A percentile compares a stretch with the other conserved stretches of the same genome.
Evolutionary conservation across 345 rosid genomes (phyloP).

Genomic region (Hibiscus trionum): DNA sequence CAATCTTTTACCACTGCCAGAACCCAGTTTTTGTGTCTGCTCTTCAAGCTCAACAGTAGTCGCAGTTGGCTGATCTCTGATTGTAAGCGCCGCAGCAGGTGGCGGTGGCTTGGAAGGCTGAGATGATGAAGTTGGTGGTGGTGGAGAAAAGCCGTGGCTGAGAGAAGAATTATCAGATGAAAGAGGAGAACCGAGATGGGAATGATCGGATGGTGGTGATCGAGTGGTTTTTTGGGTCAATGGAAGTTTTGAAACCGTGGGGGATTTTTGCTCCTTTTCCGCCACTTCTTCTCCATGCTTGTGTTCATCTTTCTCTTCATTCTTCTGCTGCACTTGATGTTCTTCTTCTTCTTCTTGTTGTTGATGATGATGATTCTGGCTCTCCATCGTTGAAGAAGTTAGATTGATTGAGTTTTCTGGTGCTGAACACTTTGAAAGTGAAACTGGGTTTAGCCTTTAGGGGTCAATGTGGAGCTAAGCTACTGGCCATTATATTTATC

Average conservation of each 20-base stretch:
- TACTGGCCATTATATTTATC: not conserved
- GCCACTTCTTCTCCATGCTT: not conserved
- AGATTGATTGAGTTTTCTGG: not conserved
- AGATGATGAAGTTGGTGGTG: conserved; percentile 20
- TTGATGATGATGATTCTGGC: not conserved
- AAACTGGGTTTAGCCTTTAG: not conserved
- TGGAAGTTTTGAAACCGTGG: not conserved
- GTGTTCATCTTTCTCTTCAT: not conserved
- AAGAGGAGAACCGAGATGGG: conserved; percentile 34
- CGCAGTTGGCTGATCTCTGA: conserved; percentile 11
- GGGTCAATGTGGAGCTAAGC: not conserved
- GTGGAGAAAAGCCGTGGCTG: conserved; percentile 39
- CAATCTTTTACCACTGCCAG: conserved; percentile 24
- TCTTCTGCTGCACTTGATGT: not conserved
- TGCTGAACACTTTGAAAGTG: not conserved
- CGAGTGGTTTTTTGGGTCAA: conserved; percentile 1
- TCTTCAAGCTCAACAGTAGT: conserved; percentile 18
- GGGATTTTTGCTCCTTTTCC: not conserved
- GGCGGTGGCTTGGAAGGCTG: conserved; percentile 1
- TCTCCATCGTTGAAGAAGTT: conserved; percentile 1
- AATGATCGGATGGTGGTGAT: conserved; percentile 24
- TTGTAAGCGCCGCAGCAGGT: conserved; percentile 13
- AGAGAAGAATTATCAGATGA: conserved; percentile 29
- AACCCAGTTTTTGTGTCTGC: conserved; percentile 19
- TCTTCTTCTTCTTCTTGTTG: not conserved